Percentiles rank a stretch among this genome's conserved stretches.
These are phyloP conservation scores for Penicillium egyptiacum DNA, from an alignment of 495 filamentous ascomycete species.

Conservation along the genomic window DNA sequence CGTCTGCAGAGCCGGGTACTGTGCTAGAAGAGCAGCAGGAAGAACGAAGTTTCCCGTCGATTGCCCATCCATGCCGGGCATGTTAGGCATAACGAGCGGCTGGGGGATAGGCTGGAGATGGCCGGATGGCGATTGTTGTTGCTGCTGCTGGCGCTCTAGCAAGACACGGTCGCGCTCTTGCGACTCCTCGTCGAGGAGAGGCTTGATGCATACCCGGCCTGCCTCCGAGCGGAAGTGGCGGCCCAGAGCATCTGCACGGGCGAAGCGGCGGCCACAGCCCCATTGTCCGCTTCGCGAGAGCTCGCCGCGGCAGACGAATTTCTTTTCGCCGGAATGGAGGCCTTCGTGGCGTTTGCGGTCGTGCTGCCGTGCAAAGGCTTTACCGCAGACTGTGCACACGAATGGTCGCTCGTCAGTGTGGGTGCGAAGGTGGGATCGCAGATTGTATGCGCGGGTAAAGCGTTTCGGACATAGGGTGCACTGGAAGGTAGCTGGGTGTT, in stretches of 20 bases:
- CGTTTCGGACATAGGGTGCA: slow-evolving; percentile 83
- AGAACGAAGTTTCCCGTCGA: slow-evolving; percentile 62
- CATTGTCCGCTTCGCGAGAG: slow-evolving; percentile 78
- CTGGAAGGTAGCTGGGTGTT: slow-evolving; percentile 92
- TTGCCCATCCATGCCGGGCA: slow-evolving; percentile 43
- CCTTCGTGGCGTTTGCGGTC: slow-evolving; percentile 91
- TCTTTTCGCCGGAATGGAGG: slow-evolving; percentile 89
- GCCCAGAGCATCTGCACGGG: slow-evolving; percentile 90
- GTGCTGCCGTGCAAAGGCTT: slow-evolving; percentile 93
- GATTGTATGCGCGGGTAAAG: slow-evolving; percentile 85
- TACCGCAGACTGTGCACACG: slow-evolving; percentile 93
- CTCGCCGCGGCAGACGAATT: slow-evolving; percentile 92
- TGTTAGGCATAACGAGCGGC: slow-evolving; percentile 43
- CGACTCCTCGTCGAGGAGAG: slow-evolving; percentile 86
- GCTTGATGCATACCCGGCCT: slow-evolving; percentile 93
- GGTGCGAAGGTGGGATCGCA: slow-evolving; percentile 87
- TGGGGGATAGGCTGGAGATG: slow-evolving; percentile 46
- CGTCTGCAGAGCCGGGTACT: slow-evolving; percentile 85
- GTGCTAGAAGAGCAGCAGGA: slow-evolving; percentile 81
- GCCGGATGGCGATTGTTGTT: slow-evolving; percentile 24
- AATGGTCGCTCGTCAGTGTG: slow-evolving; percentile 93
- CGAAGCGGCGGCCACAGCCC: slow-evolving; percentile 93
- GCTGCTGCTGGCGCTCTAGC: slow-evolving; percentile 61
- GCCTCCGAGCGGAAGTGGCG: slow-evolving; percentile 97
- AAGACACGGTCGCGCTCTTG: slow-evolving; percentile 68